Conservation (phyloP, 2,329 filamentous ascomycete species). For the Pseudopyrenochaeta lycopersici region DNA sequence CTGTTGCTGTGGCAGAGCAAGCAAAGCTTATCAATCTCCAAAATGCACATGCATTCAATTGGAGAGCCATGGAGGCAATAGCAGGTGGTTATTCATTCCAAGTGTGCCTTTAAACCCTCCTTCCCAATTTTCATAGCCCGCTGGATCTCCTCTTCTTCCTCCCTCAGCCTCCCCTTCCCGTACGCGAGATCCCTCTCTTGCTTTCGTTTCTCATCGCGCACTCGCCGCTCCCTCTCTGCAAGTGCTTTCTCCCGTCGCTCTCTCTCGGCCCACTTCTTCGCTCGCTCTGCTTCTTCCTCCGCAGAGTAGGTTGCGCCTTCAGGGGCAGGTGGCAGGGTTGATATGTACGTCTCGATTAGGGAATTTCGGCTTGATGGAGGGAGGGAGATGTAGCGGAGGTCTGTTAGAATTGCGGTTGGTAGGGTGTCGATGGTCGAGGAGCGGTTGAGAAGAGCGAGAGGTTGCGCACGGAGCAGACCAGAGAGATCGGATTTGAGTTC, state of each 20-base stretch:
- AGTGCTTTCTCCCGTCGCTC: conserved; percentile 71
- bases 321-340: conserved; percentile 68
- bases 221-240: conserved; percentile 68
- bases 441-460: conserved; percentile 67
- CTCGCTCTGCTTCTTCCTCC: conserved; percentile 62
- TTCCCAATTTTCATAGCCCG: conserved; percentile 74
- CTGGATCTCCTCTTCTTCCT: conserved; percentile 74
- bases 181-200: conserved; percentile 67
- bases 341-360: conserved; percentile 72
- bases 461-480: conserved; percentile 69
- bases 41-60: no score
- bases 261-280: conserved; percentile 46
- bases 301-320: conserved; percentile 51
- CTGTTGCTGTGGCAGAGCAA: no score
- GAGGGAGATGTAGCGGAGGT: conserved; percentile 75
- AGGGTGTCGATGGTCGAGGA: conserved; percentile 65
- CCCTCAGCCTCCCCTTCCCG: conserved; percentile 68
- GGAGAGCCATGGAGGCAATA: no score
- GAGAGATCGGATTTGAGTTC: conserved; percentile 75
- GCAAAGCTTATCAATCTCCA: no score
- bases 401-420: conserved; percentile 69
- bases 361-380: conserved; percentile 68
- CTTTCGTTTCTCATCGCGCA: conserved; percentile 70
- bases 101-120: conserved; percentile 70
- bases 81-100: conserved; percentile 40